Evolutionary conservation across 176 grass and related monocot genomes (phyloP).

Genomic region (barley (Hordeum vulgare)): DNA sequence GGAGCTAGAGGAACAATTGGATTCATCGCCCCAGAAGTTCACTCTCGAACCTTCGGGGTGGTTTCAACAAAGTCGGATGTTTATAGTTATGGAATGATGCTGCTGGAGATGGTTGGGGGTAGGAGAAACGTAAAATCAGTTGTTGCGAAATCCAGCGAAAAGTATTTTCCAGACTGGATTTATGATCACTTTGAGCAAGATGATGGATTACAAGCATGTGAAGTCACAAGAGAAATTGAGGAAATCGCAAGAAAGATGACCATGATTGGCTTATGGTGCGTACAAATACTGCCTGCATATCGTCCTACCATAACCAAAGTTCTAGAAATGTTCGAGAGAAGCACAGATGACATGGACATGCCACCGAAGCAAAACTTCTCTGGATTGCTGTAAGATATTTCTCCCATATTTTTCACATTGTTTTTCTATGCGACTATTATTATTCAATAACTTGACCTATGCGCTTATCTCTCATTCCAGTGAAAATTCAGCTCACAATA

Average conservation of each 20-base stretch:
- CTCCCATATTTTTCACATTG: not conserved
- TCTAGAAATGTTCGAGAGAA: constrained; percentile 47
- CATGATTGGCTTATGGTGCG: constrained; percentile 46
- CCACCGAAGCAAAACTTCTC: constrained; percentile 20
- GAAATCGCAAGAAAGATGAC: constrained; percentile 37
- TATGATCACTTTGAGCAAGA: constrained; percentile 26
- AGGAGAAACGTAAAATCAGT: too few species aligned
- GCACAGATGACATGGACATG: constrained; percentile 21
- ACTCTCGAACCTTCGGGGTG: too few species aligned
- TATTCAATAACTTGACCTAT: not conserved
- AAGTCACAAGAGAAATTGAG: constrained; percentile 19
- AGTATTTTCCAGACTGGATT: too few species aligned
- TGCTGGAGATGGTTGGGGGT: too few species aligned
- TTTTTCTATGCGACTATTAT: not conserved
- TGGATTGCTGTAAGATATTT: constrained; percentile 8
- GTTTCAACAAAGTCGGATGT: too few species aligned
- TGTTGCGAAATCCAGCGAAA: too few species aligned
- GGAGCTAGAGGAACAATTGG: too few species aligned
- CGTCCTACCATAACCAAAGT: constrained; percentile 40
- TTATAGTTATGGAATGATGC: too few species aligned
- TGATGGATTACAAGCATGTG: constrained; percentile 42
- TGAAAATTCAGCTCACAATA: not conserved
- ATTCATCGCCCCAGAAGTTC: too few species aligned
- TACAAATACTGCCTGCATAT: constrained; percentile 22
- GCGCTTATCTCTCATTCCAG: not conserved